Conservation (phyloP, 768 basidiomycete species). For the Tricholoma terreum region DNA sequence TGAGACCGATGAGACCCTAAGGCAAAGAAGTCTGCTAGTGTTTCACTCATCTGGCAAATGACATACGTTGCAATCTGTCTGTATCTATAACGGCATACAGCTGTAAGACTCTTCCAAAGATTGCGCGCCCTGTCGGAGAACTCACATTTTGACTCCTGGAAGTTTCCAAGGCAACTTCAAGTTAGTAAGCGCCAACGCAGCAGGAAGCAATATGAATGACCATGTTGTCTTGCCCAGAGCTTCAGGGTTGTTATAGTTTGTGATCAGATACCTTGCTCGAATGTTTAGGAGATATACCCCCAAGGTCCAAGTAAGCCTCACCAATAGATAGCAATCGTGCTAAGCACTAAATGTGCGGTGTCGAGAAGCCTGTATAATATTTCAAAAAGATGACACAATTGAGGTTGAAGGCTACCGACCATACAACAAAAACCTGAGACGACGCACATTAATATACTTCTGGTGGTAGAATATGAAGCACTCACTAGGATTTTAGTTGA, state of each 20-base stretch:
- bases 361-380: constrained; percentile 35
- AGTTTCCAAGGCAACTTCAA: background rate
- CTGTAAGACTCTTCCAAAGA: background rate
- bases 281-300: background rate
- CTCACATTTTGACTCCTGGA: constrained; percentile 43
- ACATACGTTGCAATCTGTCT: constrained; percentile 50
- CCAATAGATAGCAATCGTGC: constrained; percentile 46
- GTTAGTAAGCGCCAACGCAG: background rate
- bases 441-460: background rate
- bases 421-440: constrained; percentile 35
- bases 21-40: background rate
- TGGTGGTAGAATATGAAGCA: background rate
- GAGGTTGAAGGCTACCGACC: constrained; percentile 17
- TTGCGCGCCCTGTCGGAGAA: background rate
- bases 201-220: constrained; percentile 23
- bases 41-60: background rate
- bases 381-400: background rate
- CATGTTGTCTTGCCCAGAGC: constrained; percentile 39
- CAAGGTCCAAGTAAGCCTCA: constrained; percentile 15
- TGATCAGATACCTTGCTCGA: constrained; percentile 40
- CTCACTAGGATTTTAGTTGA: constrained; percentile 40
- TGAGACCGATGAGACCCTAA: constrained; percentile 47
- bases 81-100: constrained; percentile 33
- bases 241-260: constrained; percentile 37
- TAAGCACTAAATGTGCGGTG: constrained; percentile 42